Percentiles rank a stretch among this genome's conserved stretches.
These are phyloP conservation scores for Lasiodiplodia theobromae DNA, from an alignment of 2,329 filamentous ascomycete species.

Conservation along the genomic window DNA sequence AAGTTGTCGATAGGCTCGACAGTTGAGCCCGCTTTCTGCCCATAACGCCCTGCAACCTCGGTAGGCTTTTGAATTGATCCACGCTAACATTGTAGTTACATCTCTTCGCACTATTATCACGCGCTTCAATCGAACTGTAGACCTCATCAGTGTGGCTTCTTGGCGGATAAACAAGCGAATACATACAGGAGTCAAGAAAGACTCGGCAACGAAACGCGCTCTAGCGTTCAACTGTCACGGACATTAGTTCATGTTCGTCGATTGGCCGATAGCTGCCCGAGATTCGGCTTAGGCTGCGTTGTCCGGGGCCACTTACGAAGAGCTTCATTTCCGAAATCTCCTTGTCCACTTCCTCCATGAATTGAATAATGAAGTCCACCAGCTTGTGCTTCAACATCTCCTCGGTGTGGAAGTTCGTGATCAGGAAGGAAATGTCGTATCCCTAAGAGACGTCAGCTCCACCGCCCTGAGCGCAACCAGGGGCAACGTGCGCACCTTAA, in stretches of 20 bases:
- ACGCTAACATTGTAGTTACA: constrained; percentile 4
- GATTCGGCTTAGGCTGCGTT: neutral
- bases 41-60: constrained; percentile 2
- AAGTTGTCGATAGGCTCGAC: constrained; percentile 11
- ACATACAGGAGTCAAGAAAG: constrained; percentile 90
- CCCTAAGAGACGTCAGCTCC: constrained; percentile 62
- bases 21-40: neutral
- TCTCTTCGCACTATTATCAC: neutral
- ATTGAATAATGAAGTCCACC: constrained; percentile 98
- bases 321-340: constrained; percentile 99
- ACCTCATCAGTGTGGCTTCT: neutral
- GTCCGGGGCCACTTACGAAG: constrained; percentile 72
- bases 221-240: constrained; percentile 82
- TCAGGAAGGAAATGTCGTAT: constrained; percentile 98
- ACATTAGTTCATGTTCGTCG: neutral
- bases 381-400: constrained; percentile 99
- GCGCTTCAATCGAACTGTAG: constrained; percentile 23
- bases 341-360: constrained; percentile 99
- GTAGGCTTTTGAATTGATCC: neutral
- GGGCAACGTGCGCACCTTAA: constrained; percentile 69
- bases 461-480: constrained; percentile 30
- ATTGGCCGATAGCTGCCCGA: neutral
- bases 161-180: neutral
- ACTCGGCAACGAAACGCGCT: constrained; percentile 97
- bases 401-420: constrained; percentile 98